Conservation (phyloP, 2,329 filamentous ascomycete genomes). For the Phoma herbarum region DNA sequence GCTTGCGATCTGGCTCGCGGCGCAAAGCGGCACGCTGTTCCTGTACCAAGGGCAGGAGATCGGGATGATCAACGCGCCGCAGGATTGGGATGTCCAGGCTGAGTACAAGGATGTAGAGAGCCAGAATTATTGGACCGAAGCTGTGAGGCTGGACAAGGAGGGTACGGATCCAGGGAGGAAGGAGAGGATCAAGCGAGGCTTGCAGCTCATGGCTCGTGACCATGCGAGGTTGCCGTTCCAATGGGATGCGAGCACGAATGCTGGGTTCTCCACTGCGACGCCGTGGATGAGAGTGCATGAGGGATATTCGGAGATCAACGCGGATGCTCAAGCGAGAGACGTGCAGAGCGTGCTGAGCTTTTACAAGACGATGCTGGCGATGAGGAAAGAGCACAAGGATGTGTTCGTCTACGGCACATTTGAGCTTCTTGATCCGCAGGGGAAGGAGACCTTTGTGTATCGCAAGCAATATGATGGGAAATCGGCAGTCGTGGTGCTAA, state of each 20-base stretch:
- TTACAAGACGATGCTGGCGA: conserved; percentile 67
- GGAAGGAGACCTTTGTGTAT: conserved; percentile 63
- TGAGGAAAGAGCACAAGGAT: conserved; percentile 69
- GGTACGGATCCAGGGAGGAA: conserved; percentile 45
- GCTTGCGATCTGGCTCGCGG: conserved; percentile 60
- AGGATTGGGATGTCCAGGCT: conserved; percentile 56
- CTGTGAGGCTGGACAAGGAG: conserved; percentile 28
- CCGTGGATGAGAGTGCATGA: conserved; percentile 79
- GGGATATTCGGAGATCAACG: conserved; percentile 68
- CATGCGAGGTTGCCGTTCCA: conserved; percentile 77
- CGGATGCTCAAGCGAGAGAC: conserved; percentile 61
- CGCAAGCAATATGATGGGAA: conserved; percentile 46
- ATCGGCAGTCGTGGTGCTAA: conserved; percentile 49
- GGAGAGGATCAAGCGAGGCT: conserved; percentile 54
- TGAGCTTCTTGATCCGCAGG: conserved; percentile 61
- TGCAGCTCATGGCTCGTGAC: conserved; percentile 70
- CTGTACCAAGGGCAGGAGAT: conserved; percentile 70
- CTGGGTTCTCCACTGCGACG: conserved; percentile 68
- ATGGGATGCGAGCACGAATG: conserved; percentile 69
- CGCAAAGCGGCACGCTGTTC: conserved; percentile 64
- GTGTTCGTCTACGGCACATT: conserved; percentile 75
- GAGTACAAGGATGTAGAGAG: conserved; percentile 73
- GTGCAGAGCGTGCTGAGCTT: conserved; percentile 65
- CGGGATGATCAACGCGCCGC: conserved; percentile 66
- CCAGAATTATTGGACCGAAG: conserved; percentile 54